These are phyloP conservation scores for Fusarium subglutinans DNA, from an alignment of 2,329 filamentous ascomycete genomes.

Conservation along the genomic window DNA sequence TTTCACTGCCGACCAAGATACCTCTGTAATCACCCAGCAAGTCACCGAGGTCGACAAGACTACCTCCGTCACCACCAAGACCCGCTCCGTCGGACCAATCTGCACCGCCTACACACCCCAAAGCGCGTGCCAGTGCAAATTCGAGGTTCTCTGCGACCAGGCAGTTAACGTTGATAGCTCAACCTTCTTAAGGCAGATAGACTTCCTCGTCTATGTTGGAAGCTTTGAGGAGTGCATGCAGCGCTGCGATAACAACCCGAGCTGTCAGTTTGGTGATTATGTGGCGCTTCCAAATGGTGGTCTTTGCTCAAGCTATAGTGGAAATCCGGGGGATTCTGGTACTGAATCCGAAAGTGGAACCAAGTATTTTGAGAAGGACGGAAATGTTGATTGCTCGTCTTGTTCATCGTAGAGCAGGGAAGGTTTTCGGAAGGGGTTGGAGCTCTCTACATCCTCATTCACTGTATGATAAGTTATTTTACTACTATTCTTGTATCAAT, in stretches of 20 bases:
- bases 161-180: accelerated
- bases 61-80: not conserved
- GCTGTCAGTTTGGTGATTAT: not conserved
- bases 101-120: not conserved
- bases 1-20: not conserved
- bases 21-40: accelerated
- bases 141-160: not conserved
- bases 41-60: not conserved
- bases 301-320: not conserved
- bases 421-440: accelerated
- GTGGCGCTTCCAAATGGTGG: not conserved
- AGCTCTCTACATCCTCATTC: accelerated
- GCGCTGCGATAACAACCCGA: not conserved
- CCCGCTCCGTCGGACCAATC: not conserved
- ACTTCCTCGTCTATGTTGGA: not conserved
- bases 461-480: accelerated
- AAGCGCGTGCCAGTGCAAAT: not conserved
- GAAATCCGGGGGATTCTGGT: not conserved
- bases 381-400: not conserved
- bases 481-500: accelerated
- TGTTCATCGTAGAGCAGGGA: not conserved
- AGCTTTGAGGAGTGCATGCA: not conserved
- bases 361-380: not conserved
- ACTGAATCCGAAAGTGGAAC: accelerated
- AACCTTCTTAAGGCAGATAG: accelerated